These are phyloP conservation scores for Phytophthora boehmeriae DNA, from an alignment of 352 stramenopile species.

Conservation along the genomic window DNA sequence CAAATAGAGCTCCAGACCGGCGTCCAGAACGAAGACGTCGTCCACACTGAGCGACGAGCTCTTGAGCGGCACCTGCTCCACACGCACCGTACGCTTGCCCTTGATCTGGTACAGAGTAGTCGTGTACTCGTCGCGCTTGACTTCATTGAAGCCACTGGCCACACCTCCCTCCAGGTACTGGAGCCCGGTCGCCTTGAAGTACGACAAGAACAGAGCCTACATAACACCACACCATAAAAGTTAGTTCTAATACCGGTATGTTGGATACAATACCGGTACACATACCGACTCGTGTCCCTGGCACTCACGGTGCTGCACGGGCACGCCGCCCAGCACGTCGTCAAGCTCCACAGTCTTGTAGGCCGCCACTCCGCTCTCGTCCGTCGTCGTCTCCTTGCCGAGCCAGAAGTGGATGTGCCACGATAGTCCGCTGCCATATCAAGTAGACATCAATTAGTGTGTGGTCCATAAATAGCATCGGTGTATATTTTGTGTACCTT, in stretches of 20 bases:
- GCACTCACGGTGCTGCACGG: constrained; percentile 94
- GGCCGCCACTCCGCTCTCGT: constrained; percentile 95
- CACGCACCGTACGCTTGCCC: constrained; percentile 87
- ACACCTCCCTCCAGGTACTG: constrained; percentile 94
- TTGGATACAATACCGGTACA: constrained; percentile 1
- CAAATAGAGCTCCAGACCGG: constrained; percentile 91
- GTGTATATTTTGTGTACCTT: constrained; percentile 32
- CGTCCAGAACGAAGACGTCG: constrained; percentile 96
- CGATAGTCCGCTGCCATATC: constrained; percentile 49
- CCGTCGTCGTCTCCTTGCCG: constrained; percentile 88
- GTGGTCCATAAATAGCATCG: neutral
- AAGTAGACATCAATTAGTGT: neutral
- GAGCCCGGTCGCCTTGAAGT: constrained; percentile 93
- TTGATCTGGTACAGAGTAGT: constrained; percentile 92
- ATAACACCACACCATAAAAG: constrained; percentile 10
- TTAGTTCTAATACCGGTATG: too few species aligned
- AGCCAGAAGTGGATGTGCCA: constrained; percentile 98
- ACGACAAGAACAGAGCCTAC: constrained; percentile 91
- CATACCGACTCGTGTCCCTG: constrained; percentile 75
- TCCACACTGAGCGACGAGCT: constrained; percentile 90
- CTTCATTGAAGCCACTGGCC: constrained; percentile 91
- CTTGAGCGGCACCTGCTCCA: constrained; percentile 85
- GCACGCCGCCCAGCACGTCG: constrained; percentile 87
- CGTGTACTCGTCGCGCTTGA: constrained; percentile 90
- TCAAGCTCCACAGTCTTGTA: constrained; percentile 98